Conservation (phyloP, 2,329 filamentous ascomycete genomes). For the Aureobasidium uvarum region DNA sequence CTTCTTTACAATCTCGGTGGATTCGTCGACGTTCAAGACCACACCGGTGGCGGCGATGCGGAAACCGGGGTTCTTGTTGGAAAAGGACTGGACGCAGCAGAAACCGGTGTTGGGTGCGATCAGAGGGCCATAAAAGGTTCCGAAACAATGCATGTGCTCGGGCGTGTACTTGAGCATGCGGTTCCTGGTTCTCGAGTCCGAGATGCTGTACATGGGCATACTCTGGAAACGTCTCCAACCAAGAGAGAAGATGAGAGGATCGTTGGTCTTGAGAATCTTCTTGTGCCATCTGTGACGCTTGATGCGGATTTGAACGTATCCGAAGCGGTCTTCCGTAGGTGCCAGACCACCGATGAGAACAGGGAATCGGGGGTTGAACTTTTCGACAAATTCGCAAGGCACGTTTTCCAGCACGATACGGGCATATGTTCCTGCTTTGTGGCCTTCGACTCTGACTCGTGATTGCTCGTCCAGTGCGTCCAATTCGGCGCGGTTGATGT, state of each 20-base stretch:
- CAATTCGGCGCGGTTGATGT: slow-evolving; percentile 95
- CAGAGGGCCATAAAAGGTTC: slow-evolving; percentile 89
- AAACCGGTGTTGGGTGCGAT: slow-evolving; percentile 96
- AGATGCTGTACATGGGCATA: slow-evolving; percentile 89
- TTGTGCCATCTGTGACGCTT: slow-evolving; percentile 99
- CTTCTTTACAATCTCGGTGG: slow-evolving; percentile 98
- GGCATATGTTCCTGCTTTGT: slow-evolving; percentile 87
- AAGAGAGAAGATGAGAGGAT: slow-evolving; percentile 93
- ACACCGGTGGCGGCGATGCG: slow-evolving; percentile 92
- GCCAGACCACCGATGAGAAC: slow-evolving; percentile 89
- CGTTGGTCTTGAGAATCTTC: slow-evolving; percentile 97
- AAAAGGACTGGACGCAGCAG: slow-evolving; percentile 87
- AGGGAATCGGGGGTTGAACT: slow-evolving; percentile 78
- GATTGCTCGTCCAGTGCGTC: slow-evolving; percentile 82
- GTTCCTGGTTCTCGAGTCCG: slow-evolving; percentile 88
- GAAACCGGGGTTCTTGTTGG: slow-evolving; percentile 81
- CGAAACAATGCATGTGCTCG: slow-evolving; percentile 99
- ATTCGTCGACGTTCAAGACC: slow-evolving; percentile 90
- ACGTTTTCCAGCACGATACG: slow-evolving; percentile 87
- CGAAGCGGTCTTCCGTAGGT: slow-evolving; percentile 91
- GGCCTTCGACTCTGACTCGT: slow-evolving; percentile 80
- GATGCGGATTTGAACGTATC: slow-evolving; percentile 91
- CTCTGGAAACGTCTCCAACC: slow-evolving; percentile 96
- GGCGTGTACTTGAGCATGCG: slow-evolving; percentile 99
- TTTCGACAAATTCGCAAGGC: slow-evolving; percentile 81